A percentile compares a stretch with the other conserved stretches of the same genome.
Conservation (phyloP, 139 green algal genomes). For the Nannochloris sp. region DNA sequence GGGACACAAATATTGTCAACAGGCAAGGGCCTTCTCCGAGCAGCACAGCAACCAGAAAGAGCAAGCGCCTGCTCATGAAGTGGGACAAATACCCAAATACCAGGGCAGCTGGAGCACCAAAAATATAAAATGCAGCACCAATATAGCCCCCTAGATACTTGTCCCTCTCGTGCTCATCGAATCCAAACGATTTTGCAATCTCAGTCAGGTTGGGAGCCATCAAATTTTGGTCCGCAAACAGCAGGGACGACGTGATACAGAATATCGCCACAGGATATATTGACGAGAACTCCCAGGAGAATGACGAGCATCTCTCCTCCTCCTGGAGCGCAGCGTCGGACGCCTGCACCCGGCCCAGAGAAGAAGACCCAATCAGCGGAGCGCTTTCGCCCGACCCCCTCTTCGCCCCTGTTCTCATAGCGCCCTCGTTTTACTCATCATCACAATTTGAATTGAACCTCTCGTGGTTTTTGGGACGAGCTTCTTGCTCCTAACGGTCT, state of each 20-base stretch:
- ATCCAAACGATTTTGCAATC: conserved; percentile 43
- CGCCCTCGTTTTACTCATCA: no score
- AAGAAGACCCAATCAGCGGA: no score
- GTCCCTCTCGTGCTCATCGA: conserved; percentile 59
- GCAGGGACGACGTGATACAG: conserved; percentile 52
- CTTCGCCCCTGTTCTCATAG: no score
- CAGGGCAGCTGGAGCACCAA: conserved; percentile 69
- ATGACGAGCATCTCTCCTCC: no score
- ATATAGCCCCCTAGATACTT: conserved; percentile 58
- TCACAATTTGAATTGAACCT: no score
- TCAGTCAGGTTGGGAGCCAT: conserved; percentile 67
- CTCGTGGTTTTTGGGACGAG: no score
- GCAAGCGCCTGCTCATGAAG: conserved; percentile 40
- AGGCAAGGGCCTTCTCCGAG: conserved; percentile 64
- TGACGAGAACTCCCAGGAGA: no score
- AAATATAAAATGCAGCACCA: conserved; percentile 69
- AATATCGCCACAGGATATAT: conserved; percentile 61
- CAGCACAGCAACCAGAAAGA: conserved; percentile 65
- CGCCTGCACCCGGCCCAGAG: no score
- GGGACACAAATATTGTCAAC: conserved; percentile 59
- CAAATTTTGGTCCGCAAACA: conserved; percentile 85
- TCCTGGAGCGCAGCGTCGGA: no score
- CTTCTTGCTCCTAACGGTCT: no score
- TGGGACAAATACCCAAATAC: conserved; percentile 62
- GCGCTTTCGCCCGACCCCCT: no score